Conservation (phyloP, 2,329 filamentous ascomycete genomes). For the Botrytis pseudocinerea region DNA sequence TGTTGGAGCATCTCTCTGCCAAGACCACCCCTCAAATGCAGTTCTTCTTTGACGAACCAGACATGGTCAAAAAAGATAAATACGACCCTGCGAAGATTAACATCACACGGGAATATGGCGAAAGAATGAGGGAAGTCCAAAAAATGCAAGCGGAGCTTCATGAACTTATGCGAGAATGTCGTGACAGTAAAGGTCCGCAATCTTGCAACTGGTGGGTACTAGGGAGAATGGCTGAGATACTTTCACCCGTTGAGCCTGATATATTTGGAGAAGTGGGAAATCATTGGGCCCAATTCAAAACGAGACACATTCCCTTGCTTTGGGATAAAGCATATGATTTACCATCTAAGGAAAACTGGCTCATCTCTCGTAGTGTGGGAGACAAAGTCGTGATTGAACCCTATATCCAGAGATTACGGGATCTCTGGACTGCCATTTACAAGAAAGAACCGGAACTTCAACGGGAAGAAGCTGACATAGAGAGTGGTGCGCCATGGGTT, state of each 20-base stretch:
- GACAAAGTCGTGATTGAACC: not conserved
- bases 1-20: conserved; percentile 15
- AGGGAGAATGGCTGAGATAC: conserved; percentile 18
- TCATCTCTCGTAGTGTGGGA: not conserved
- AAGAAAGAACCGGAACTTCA: not conserved
- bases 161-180: not conserved
- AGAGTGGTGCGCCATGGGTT: conserved; percentile 1
- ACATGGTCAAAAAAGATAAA: conserved; percentile 17
- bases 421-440: not conserved
- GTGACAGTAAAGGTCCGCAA: not conserved
- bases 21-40: conserved; percentile 8
- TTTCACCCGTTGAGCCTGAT: conserved; percentile 12
- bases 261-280: conserved; percentile 9
- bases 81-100: conserved; percentile 16
- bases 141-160: not conserved
- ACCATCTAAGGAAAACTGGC: not conserved
- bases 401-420: conserved; percentile 1
- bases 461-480: not conserved
- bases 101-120: conserved; percentile 9
- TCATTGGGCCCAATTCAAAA: conserved; percentile 14
- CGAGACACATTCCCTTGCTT: conserved; percentile 7
- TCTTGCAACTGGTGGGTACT: conserved; percentile 6
- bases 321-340: conserved; percentile 1
- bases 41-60: conserved; percentile 13
- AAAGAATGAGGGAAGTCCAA: not conserved